Conservation (phyloP, 2,329 filamentous ascomycete species). For the Podosphaera xanthii region DNA sequence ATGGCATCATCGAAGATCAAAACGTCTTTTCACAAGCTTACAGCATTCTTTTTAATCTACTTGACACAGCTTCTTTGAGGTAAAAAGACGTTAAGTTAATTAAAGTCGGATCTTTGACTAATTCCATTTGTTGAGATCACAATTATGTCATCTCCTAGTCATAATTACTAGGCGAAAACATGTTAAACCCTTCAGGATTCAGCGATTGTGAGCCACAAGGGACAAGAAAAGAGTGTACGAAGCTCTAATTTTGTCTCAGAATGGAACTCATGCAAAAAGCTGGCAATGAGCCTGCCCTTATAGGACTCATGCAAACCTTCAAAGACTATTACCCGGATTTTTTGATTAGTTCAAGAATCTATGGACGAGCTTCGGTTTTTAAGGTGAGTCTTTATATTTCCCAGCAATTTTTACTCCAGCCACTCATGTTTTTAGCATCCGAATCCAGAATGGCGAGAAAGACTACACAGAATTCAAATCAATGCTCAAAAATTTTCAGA, state of each 20-base stretch:
- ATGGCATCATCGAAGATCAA: constrained; percentile 44
- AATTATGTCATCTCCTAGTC: constrained; percentile 54
- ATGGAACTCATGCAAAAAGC: constrained; percentile 33
- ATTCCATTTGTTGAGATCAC: constrained; percentile 7
- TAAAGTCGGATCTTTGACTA: constrained; percentile 2
- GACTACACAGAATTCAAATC: constrained; percentile 40
- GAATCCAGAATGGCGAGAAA: constrained; percentile 50
- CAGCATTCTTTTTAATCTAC: constrained; percentile 53
- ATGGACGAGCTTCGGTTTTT: constrained; percentile 37
- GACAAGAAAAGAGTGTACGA: too few species aligned
- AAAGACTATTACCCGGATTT: constrained; percentile 85
- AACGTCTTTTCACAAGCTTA: constrained; percentile 46
- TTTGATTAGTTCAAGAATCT: constrained; percentile 46
- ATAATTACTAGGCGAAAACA: constrained; percentile 61
- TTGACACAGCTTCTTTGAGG: constrained; percentile 60
- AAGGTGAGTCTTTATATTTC: constrained; percentile 20
- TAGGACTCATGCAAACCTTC: constrained; percentile 57
- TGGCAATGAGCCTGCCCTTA: constrained; percentile 50
- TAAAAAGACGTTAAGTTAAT: constrained; percentile 16
- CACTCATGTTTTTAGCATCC: constrained; percentile 27
- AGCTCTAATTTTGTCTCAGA: constrained; percentile 18
- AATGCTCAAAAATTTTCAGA: constrained; percentile 20
- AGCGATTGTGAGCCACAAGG: constrained; percentile 33
- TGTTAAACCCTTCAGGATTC: constrained; percentile 65
- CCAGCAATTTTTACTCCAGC: too few species aligned